A percentile compares a stretch with the other conserved stretches of the same genome.
Evolutionary conservation across 2,329 filamentous ascomycete genomes (phyloP).

Genomic region (Calonectria montana): DNA sequence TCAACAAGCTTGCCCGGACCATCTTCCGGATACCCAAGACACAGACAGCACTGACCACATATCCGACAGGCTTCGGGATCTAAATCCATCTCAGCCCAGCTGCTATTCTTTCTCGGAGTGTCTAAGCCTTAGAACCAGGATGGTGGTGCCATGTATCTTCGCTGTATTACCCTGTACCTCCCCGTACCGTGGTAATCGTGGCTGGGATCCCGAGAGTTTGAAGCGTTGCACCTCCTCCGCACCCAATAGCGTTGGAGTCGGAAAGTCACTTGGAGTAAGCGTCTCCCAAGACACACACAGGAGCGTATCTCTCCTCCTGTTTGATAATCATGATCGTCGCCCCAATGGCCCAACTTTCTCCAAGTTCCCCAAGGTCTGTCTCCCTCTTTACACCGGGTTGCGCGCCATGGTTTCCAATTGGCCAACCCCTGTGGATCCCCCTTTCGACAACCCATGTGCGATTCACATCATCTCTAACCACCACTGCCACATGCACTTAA

Average conservation of each 20-base stretch:
- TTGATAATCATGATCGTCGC: slow-evolving; percentile 19
- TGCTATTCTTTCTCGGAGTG: background rate
- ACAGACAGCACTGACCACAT: background rate
- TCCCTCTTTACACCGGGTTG: background rate
- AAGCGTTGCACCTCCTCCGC: background rate
- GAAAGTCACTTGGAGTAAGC: background rate
- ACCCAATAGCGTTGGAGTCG: background rate
- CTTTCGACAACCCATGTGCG: slow-evolving; percentile 8
- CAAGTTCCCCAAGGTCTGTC: background rate
- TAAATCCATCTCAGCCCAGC: background rate
- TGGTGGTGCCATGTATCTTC: background rate
- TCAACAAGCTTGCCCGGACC: background rate
- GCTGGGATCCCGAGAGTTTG: background rate
- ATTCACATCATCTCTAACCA: slow-evolving; percentile 7
- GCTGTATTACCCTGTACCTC: slow-evolving; percentile 11
- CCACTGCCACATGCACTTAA: slow-evolving; percentile 5
- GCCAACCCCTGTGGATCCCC: slow-evolving; percentile 11
- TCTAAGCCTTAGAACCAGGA: background rate
- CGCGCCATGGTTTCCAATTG: slow-evolving; percentile 7
- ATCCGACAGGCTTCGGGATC: background rate
- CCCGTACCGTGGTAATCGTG: background rate
- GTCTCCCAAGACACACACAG: slow-evolving; percentile 2
- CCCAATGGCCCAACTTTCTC: slow-evolving; percentile 3
- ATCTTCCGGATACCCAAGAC: background rate
- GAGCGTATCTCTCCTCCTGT: background rate